Conservation (phyloP, 345 rosid species). For the Psidium friedrichsthalianum region DNA sequence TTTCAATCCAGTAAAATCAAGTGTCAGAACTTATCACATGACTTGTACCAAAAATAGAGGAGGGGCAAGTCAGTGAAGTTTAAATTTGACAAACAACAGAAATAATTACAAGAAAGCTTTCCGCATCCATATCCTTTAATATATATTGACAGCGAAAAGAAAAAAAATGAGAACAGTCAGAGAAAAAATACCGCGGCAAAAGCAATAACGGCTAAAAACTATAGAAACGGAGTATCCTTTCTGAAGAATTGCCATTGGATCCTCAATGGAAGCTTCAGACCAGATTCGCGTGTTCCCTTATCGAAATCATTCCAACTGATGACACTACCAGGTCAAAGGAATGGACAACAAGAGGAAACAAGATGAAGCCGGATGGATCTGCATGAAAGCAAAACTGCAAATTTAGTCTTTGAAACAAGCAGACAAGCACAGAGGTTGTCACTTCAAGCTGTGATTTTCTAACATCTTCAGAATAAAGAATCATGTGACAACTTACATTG, state of each 20-base stretch:
- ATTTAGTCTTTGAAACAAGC: background rate
- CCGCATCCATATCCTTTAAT: background rate
- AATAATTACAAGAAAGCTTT: background rate
- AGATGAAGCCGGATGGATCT: conserved; percentile 97
- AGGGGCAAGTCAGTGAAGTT: background rate
- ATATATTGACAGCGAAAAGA: background rate
- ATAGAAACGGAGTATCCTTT: conserved; percentile 90
- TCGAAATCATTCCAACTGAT: conserved; percentile 83
- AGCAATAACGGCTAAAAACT: conserved; percentile 76
- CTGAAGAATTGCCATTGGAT: conserved; percentile 95
- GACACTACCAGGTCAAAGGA: conserved; percentile 95
- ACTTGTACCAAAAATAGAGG: background rate
- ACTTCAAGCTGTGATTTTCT: background rate
- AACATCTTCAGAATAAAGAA: background rate
- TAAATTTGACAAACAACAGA: background rate
- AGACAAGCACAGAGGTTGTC: background rate
- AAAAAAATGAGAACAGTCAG: background rate
- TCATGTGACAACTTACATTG: background rate
- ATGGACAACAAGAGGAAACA: conserved; percentile 96
- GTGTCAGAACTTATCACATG: background rate
- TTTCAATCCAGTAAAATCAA: background rate
- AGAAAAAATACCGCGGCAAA: conserved; percentile 66
- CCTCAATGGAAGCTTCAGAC: conserved; percentile 69
- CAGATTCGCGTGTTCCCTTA: conserved; percentile 70
- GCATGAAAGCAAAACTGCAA: conserved; percentile 23